phyloP scores from a whole-genome alignment of 1,284 basidiomycete genomes.

The Ganoderma lingzhi region DNA sequence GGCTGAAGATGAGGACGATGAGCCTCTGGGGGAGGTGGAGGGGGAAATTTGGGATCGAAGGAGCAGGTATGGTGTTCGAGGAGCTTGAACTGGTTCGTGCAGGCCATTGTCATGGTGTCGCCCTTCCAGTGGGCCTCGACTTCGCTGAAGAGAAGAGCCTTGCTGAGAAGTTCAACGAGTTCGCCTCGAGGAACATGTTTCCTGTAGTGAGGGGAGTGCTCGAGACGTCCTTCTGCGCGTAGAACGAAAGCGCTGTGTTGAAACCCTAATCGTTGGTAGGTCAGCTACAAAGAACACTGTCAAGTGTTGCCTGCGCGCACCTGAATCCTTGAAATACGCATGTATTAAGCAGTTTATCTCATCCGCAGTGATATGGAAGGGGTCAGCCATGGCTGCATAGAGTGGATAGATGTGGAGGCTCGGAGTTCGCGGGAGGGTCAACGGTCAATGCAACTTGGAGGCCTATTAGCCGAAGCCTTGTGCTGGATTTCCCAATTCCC shows the following conservation, averaged over 20 bases:
- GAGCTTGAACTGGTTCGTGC: conserved; percentile 74
- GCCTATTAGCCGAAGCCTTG: background rate
- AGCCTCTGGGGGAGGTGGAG: conserved; percentile 22
- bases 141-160: conserved; percentile 84
- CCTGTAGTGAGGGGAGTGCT: conserved; percentile 67
- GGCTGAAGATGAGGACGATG: conserved; percentile 12
- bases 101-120: conserved; percentile 64
- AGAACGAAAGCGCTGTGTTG: conserved; percentile 81
- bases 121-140: conserved; percentile 83
- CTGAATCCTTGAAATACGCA: conserved; percentile 83
- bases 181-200: conserved; percentile 85
- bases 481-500: background rate
- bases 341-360: conserved; percentile 88
- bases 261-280: conserved; percentile 59
- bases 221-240: conserved; percentile 73
- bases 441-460: background rate
- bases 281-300: conserved; percentile 1
- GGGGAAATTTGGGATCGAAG: conserved; percentile 44
- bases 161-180: conserved; percentile 81
- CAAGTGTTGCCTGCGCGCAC: conserved; percentile 44
- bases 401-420: background rate
- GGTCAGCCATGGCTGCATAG: conserved; percentile 37
- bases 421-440: background rate
- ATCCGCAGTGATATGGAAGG: conserved; percentile 76
- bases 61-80: conserved; percentile 76